Evolutionary conservation across 208 protist species (phyloP), one percentile per base, ranked within the genome.

Genomic region (Wallacemonas sp.): DNA sequence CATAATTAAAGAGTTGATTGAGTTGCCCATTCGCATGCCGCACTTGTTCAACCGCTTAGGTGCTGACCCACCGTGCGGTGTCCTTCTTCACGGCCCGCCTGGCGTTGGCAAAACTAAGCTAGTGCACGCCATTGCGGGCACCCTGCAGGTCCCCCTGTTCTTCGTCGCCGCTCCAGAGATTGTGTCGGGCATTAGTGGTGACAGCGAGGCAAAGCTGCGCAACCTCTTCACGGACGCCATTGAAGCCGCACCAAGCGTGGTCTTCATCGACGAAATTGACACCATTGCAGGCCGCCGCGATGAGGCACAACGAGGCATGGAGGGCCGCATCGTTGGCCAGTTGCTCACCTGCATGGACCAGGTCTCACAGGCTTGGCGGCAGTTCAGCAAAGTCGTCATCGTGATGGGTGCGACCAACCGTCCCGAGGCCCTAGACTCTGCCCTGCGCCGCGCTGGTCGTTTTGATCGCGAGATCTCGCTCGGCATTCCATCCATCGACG

Each of bases 191-290:
- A 98, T 99, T 66, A 99, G 97, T 41, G 99, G 99, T n/a, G 98
- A 99, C 72, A 98, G 94, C 60, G 99, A 99, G 82, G 80, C 88
- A 17, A 98, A 98, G 44, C 83, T 99, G 61, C 82, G 98, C 8
- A 79, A 92, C 38, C 70, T 99, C 22, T 99, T 99, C 68, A 81
- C 78, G 47, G 89, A 98, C 56, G 98, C 97, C 39, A 78, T 92
- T 17, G 82, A 68, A 51, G 83, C 82, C 2, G 98, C 97, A 8
- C 99, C 98, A 14, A 98, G 92, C 49, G 87, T 99, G 44, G 87
- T 99, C 11, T 99, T 99, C 70, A 98, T 99, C 60, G 99, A 99
- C 82, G 98, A 99, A 73, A 99, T 99, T 72, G 98, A 99, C 77
- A 95, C 88, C 38, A 97, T 97, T 53, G 91, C 91, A 14, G 90